Conservation (phyloP, 371 early-diverging fungal genomes). For the Lichtheimia corymbifera region DNA sequence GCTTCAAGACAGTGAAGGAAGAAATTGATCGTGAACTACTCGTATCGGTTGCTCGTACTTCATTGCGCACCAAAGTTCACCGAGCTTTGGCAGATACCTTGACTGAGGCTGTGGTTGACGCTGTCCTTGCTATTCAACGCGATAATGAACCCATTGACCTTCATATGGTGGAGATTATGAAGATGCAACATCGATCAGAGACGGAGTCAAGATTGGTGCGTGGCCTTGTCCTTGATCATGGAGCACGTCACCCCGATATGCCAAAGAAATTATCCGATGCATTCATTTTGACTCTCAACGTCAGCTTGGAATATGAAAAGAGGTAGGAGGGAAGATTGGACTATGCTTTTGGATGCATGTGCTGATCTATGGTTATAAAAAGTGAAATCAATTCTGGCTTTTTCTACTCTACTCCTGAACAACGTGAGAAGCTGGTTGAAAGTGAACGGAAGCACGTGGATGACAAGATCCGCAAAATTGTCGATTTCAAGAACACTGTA, state of each 20-base stretch:
- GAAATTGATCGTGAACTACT: constrained; percentile 91
- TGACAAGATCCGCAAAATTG: constrained; percentile 90
- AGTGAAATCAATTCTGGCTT: constrained; percentile 99
- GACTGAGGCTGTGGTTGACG: constrained; percentile 96
- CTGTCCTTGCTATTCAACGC: constrained; percentile 86
- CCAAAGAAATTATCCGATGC: constrained; percentile 95
- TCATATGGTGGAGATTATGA: constrained; percentile 99
- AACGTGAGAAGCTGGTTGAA: constrained; percentile 98
- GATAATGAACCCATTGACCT: constrained; percentile 91
- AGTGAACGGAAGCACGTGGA: constrained; percentile 98
- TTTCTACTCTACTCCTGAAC: constrained; percentile 97
- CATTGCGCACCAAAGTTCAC: constrained; percentile 96
- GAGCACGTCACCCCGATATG: constrained; percentile 99
- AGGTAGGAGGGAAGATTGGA: constrained; percentile 34
- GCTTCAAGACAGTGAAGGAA: constrained; percentile 68
- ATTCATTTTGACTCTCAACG: constrained; percentile 95
- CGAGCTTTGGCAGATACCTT: constrained; percentile 87
- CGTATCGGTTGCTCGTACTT: constrained; percentile 91
- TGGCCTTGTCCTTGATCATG: constrained; percentile 99
- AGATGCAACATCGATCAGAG: constrained; percentile 98
- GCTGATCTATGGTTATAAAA: neutral
- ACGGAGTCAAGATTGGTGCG: constrained; percentile 93
- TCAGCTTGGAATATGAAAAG: constrained; percentile 99
- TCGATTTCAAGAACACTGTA: constrained; percentile 95
- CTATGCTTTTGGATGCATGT: no score